Base-by-base conservation (phyloP, 1,284 basidiomycete species). In the Tilletiopsis washingtonensis region DNA sequence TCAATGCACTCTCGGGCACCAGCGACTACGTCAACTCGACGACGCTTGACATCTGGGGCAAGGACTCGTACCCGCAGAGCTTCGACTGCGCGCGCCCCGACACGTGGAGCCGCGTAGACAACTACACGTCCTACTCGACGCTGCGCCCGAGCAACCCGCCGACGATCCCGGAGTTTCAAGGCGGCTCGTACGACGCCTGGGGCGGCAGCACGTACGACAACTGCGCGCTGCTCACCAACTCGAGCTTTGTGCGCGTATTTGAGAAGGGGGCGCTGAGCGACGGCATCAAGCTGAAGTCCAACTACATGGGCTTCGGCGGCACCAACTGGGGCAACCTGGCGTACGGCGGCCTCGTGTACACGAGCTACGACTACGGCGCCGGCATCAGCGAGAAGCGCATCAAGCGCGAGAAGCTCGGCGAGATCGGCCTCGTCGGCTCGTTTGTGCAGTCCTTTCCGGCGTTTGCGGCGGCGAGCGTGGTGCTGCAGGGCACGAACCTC, bases 11-110 rank as follows among this genome's bases (percentile, higher is more conserved):
- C 0, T 54, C 54, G 21, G 41, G 54, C n/a, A 19, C n/a, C 15
- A 37, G n/a, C 23, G 32, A 42, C 6, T 42, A 42, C 27, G 15
- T 9, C 11, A 40, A 23, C n/a, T 19, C 17, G 9, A 42, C 4
- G 5, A 11, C 15, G 23, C 17, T 47, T 4, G 78, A 82, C 55
- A 74, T 81, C 34, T 81, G 81, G 58, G 81, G 76, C 20, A 77
- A 48, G 69, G 80, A 86, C 66, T 78, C 80, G 0, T 85, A 86
- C 62, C 84, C 63, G 2, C 54, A 84, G 74, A 76, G 79, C 3
- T 86, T 84, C 62, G 83, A 86, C 65, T 86, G 84, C 73, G 82
- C 82, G 1, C 76, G 81, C 56, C 83, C 84, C 0, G 69, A 75
- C 0, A 65, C 67, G 0, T 87, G 84, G 84, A 77, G 71, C 2